Conservation (phyloP, 202 grass and related monocot genomes). For the Dendrocalamus latiflorus region DNA sequence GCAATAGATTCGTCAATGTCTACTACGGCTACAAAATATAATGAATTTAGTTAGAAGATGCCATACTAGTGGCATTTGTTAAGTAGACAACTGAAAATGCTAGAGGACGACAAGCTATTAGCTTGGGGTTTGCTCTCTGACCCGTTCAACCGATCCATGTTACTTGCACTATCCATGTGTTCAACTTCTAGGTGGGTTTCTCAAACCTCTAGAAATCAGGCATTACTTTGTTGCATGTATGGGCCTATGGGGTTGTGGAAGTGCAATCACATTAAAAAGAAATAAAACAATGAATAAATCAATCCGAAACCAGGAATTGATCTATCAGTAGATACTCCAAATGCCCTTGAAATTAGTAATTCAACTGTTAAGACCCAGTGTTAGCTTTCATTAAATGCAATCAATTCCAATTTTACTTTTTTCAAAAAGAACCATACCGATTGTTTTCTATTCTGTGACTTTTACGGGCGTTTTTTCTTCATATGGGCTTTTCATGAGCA, state of each 20-base stretch:
- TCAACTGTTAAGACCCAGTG: constrained; percentile 12
- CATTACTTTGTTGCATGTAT: background rate
- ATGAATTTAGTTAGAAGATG: background rate
- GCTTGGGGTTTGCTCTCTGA: background rate
- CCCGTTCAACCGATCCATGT: background rate
- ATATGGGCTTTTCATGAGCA: background rate
- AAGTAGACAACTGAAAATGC: background rate
- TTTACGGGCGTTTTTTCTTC: background rate
- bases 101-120: background rate
- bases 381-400: background rate
- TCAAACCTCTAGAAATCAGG: background rate
- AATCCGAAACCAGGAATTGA: background rate
- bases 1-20: background rate
- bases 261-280: background rate
- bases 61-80: background rate
- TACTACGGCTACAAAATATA: background rate
- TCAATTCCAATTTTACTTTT: background rate
- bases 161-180: background rate
- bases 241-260: background rate
- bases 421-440: background rate
- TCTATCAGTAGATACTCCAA: background rate
- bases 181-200: background rate
- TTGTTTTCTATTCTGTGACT: background rate
- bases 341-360: background rate
- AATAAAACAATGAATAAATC: background rate